phyloP scores from a whole-genome alignment of 768 basidiomycete species.

The Serpula lacrymans region DNA sequence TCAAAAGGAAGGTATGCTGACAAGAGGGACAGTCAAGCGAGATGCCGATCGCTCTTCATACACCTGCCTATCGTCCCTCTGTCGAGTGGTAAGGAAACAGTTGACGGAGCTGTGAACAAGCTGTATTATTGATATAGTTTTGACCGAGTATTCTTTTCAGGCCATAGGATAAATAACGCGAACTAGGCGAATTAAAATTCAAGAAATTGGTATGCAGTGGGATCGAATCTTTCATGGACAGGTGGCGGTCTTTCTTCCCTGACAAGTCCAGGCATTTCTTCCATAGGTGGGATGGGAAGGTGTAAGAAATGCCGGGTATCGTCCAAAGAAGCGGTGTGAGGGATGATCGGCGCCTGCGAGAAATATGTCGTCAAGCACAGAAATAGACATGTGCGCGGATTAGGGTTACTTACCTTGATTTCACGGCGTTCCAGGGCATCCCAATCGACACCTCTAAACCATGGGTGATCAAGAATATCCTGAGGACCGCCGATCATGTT shows the following conservation, averaged over 20 bases:
- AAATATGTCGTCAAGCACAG: constrained; percentile 3
- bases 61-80: too few species aligned
- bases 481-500: constrained; percentile 91
- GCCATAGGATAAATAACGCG: constrained; percentile 6
- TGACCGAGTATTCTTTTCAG: too few species aligned
- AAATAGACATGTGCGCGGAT: not conserved
- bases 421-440: constrained; percentile 80
- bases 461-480: constrained; percentile 87
- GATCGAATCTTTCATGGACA: constrained; percentile 62
- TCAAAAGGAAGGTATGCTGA: too few species aligned
- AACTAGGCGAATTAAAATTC: constrained; percentile 55
- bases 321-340: constrained; percentile 72
- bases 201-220: constrained; percentile 66
- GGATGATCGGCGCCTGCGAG: constrained; percentile 79
- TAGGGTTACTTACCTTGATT: constrained; percentile 60
- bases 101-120: too few species aligned
- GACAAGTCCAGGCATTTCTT: constrained; percentile 77
- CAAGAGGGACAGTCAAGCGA: too few species aligned
- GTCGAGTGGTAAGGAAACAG: constrained; percentile 4
- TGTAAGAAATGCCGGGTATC: constrained; percentile 87
- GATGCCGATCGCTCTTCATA: too few species aligned
- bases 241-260: constrained; percentile 57
- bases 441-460: constrained; percentile 97
- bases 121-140: too few species aligned
- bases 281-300: constrained; percentile 69